Percentiles rank a stretch among this genome's conserved stretches.
These are phyloP conservation scores for Anaeromyces robustus DNA, from an alignment of 192 early-diverging fungal genomes.

Conservation along the genomic window DNA sequence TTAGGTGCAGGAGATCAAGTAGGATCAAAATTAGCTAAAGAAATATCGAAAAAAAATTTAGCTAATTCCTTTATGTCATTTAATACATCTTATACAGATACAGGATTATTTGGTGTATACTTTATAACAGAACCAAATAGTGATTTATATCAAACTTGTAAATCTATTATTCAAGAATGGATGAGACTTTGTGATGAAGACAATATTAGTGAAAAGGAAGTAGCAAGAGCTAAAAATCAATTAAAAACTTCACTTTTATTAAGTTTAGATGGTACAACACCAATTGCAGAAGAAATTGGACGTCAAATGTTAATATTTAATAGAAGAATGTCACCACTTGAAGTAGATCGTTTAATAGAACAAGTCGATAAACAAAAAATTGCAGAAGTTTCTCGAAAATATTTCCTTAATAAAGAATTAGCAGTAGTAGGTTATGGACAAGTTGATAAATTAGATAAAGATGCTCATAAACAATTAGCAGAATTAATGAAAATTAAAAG, in stretches of 20 bases:
- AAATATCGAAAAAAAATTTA: conserved; percentile 64
- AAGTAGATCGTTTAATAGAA: conserved; percentile 75
- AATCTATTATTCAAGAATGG: conserved; percentile 87
- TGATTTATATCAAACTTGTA: conserved; percentile 71
- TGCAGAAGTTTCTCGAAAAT: conserved; percentile 68
- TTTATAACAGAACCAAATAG: conserved; percentile 66
- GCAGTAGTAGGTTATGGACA: conserved; percentile 64
- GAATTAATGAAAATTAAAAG: background rate
- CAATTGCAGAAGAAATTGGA: conserved; percentile 85
- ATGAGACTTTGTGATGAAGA: conserved; percentile 53
- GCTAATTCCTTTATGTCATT: conserved; percentile 99
- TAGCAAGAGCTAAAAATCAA: conserved; percentile 96
- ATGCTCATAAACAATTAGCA: background rate
- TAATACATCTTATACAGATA: conserved; percentile 97
- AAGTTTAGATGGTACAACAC: conserved; percentile 82
- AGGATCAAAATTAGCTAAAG: conserved; percentile 69
- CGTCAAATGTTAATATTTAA: conserved; percentile 87
- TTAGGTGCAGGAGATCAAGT: conserved; percentile 76
- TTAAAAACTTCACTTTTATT: conserved; percentile 87
- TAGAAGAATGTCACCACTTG: conserved; percentile 72
- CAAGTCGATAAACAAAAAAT: conserved; percentile 74
- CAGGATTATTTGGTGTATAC: conserved; percentile 95
- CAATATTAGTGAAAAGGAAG: conserved; percentile 72
- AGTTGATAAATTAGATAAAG: background rate
- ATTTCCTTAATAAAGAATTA: conserved; percentile 82